Percentiles rank a stretch among this genome's conserved stretches.
Evolutionary conservation across 2,329 filamentous ascomycete genomes (phyloP).

Genomic region (Penicillium sp.): DNA sequence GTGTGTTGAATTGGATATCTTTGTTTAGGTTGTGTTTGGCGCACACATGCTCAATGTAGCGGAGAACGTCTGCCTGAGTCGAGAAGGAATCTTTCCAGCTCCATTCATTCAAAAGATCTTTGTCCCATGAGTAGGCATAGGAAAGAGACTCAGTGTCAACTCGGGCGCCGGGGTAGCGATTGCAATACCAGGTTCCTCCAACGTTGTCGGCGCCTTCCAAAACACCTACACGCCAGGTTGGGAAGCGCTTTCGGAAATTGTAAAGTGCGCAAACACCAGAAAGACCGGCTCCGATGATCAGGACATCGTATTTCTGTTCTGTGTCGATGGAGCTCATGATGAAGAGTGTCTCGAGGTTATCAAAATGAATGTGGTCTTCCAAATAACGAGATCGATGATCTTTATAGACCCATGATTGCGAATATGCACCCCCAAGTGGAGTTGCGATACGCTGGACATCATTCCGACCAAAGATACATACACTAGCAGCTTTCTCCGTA

Average conservation of each 20-base stretch:
- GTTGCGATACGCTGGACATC: background rate
- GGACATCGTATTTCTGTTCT: constrained; percentile 34
- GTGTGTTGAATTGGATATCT: constrained; percentile 46
- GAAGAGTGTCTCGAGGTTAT: background rate
- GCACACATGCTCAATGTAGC: constrained; percentile 37
- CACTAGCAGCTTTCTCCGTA: constrained; percentile 2
- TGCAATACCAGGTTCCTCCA: constrained; percentile 54
- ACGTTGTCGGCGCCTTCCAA: constrained; percentile 15
- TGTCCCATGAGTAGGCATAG: constrained; percentile 36
- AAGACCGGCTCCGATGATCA: constrained; percentile 51
- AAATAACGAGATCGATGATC: background rate
- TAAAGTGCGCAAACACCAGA: constrained; percentile 36
- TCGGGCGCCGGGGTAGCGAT: constrained; percentile 50
- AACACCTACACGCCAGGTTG: constrained; percentile 13
- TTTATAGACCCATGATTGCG: constrained; percentile 7
- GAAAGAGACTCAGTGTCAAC: constrained; percentile 51
- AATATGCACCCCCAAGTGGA: background rate
- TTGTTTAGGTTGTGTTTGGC: constrained; percentile 35
- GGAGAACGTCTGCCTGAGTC: constrained; percentile 34
- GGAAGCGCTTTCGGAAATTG: constrained; percentile 16
- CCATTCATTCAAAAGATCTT: constrained; percentile 29
- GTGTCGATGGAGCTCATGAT: constrained; percentile 11
- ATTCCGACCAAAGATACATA: background rate
- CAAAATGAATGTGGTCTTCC: background rate
- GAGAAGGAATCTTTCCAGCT: constrained; percentile 41